Evolutionary conservation across 345 rosid genomes (phyloP), one percentile per base, ranked within the genome.

Genomic region (Gossypioides kirkii): DNA sequence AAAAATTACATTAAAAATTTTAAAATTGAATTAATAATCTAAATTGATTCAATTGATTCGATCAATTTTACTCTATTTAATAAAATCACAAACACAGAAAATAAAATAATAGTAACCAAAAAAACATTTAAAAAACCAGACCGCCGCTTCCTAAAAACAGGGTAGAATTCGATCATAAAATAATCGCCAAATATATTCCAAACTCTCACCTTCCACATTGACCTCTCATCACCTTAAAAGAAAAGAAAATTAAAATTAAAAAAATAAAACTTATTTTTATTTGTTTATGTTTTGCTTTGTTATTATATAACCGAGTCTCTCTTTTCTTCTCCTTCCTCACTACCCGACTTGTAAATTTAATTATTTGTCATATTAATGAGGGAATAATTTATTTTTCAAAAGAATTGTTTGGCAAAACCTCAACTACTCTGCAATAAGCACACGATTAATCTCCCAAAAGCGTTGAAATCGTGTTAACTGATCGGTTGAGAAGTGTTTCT

Each of bases 401-500:
- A 14, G 2, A 25, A 10, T 63, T 53, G 41, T 56, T 62, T 54
- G 71, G 60, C 60, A 79, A 70, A 83, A 70, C 74, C 79, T 75
- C 84, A 82, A 81, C 79, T 50, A 78, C 80, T 74, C 72, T 45
- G 17, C 28, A 61, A 73, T 20, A 61, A 62, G 69, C 75, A 28
- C 55, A 36, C 54, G 69, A 73, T 74, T 45, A 18, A 50, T 77
- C 81, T 25, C 77, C 7, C 38, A 65, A 50, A 68, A 54, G 94
- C 86, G 89, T 87, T 87, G 89, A 88, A 87, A 54, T 87, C 77
- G 87, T 83, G 85, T 79, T 61, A 26, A 23, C 77, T 53, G 69
- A 77, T 91, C 84, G 77, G 94, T 86, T 89, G 90, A 83, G 86
- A 80, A 82, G 89, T 82, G 88, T 85, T 82, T 86, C 81, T 86